A percentile compares a stretch with the other conserved stretches of the same genome.
phyloP scores from a whole-genome alignment of 2,329 filamentous ascomycete genomes.

The Dactylellina drechsleri region DNA sequence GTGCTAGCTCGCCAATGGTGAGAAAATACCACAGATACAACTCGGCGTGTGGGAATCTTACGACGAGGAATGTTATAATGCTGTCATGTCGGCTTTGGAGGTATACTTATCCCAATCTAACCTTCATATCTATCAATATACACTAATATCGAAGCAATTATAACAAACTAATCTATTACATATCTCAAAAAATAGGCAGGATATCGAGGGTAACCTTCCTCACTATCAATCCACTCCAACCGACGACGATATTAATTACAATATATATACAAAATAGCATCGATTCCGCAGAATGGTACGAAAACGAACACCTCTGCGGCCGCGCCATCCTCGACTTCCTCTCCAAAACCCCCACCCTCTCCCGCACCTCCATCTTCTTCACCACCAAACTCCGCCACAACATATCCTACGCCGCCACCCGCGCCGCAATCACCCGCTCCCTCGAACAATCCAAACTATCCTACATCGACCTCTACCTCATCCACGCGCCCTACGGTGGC shows the following conservation, averaged over 20 bases:
- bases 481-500: conserved; percentile 83
- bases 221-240: not conserved
- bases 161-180: not conserved
- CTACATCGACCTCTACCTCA: conserved; percentile 81
- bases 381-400: conserved; percentile 80
- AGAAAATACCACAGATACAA: conserved; percentile 76
- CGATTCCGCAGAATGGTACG: conserved; percentile 73
- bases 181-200: conserved; percentile 28
- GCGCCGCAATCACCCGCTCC: conserved; percentile 73
- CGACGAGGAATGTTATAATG: conserved; percentile 69
- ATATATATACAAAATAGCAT: conserved; percentile 60
- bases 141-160: not conserved
- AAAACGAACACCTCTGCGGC: conserved; percentile 78
- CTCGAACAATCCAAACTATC: conserved; percentile 74
- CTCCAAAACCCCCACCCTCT: conserved; percentile 64
- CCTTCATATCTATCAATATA: not conserved
- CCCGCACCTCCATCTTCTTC: conserved; percentile 78
- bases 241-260: not conserved
- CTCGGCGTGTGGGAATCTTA: conserved; percentile 79
- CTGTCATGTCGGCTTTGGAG: conserved; percentile 70
- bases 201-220: conserved; percentile 51
- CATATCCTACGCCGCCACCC: conserved; percentile 73
- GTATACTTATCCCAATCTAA: conserved; percentile 57
- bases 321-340: conserved; percentile 72
- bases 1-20: conserved; percentile 71